Percentiles rank a stretch among this genome's conserved stretches.
Evolutionary conservation across 2,329 filamentous ascomycete genomes (phyloP).

Genomic region (Alternaria angustiovoidea): DNA sequence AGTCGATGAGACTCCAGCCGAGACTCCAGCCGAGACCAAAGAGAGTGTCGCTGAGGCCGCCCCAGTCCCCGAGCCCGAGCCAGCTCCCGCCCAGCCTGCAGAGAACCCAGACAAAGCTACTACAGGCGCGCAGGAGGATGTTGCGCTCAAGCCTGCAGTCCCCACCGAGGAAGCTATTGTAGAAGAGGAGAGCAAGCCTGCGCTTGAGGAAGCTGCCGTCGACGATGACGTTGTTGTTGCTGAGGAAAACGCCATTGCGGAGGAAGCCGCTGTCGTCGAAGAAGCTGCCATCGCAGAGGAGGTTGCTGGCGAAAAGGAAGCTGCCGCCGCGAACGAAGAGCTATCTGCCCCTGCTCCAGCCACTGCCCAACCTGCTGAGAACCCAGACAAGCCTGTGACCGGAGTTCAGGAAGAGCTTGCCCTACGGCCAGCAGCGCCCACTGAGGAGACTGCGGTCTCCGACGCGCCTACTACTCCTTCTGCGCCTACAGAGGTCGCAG

Average conservation of each 20-base stretch:
- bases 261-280: slow-evolving; percentile 16
- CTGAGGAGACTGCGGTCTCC: slow-evolving; percentile 45
- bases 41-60: slow-evolving; percentile 7
- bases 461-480: slow-evolving; percentile 26
- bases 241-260: slow-evolving; percentile 25
- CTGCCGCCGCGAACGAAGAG: not conserved
- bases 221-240: slow-evolving; percentile 33
- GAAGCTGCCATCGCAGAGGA: slow-evolving; percentile 3
- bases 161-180: slow-evolving; percentile 47
- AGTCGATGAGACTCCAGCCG: slow-evolving; percentile 3
- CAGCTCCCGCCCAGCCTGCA: slow-evolving; percentile 9
- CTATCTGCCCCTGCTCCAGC: not conserved
- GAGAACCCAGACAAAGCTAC: slow-evolving; percentile 56
- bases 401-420: slow-evolving; percentile 53
- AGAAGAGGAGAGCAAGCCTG: slow-evolving; percentile 46
- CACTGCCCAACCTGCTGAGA: slow-evolving; percentile 30
- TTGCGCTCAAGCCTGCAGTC: slow-evolving; percentile 51
- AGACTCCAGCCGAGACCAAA: not conserved
- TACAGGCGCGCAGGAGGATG: slow-evolving; percentile 54
- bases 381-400: slow-evolving; percentile 56
- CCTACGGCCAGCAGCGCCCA: slow-evolving; percentile 53
- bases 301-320: not conserved
- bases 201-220: slow-evolving; percentile 11
- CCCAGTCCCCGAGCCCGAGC: slow-evolving; percentile 3
- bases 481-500: slow-evolving; percentile 50